Percentiles rank a stretch among this genome's conserved stretches.
Evolutionary conservation across 148 eudicot genomes (phyloP).

Genomic region (Fagopyrum esculentum): DNA sequence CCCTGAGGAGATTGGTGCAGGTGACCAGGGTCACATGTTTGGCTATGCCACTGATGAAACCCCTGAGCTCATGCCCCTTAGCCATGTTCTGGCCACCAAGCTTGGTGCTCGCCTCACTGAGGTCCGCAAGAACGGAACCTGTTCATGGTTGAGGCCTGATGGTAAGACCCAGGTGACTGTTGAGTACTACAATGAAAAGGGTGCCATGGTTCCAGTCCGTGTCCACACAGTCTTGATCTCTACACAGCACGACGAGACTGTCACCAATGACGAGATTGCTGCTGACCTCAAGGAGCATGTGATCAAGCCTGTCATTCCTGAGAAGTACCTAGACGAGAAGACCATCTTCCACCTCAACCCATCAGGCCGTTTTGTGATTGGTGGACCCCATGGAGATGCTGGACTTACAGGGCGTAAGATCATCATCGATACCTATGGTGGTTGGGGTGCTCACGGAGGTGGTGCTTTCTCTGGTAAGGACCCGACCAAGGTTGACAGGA

Average conservation of each 20-base stretch:
- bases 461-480: conserved; percentile 54
- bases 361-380: conserved; percentile 47
- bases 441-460: conserved; percentile 51
- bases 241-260: conserved; percentile 43
- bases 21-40: conserved; percentile 49
- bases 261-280: conserved; percentile 35
- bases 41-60: conserved; percentile 49
- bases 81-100: conserved; percentile 41
- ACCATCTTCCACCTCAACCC: conserved; percentile 58
- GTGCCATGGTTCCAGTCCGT: conserved; percentile 37
- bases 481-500: conserved; percentile 50
- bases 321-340: conserved; percentile 54
- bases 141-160: conserved; percentile 40
- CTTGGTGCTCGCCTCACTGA: conserved; percentile 36
- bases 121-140: conserved; percentile 36
- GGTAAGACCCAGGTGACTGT: conserved; percentile 45
- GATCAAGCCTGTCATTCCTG: conserved; percentile 43
- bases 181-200: conserved; percentile 31
- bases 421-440: conserved; percentile 48
- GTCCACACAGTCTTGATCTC: conserved; percentile 43
- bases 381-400: conserved; percentile 50
- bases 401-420: conserved; percentile 52
- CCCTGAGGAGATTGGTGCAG: conserved; percentile 36
- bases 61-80: conserved; percentile 45
- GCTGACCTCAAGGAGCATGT: conserved; percentile 38